A percentile compares a stretch with the other conserved stretches of the same genome.
These are phyloP conservation scores for Ganoderma meredithae DNA, from an alignment of 1,284 basidiomycete genomes.

Conservation along the genomic window DNA sequence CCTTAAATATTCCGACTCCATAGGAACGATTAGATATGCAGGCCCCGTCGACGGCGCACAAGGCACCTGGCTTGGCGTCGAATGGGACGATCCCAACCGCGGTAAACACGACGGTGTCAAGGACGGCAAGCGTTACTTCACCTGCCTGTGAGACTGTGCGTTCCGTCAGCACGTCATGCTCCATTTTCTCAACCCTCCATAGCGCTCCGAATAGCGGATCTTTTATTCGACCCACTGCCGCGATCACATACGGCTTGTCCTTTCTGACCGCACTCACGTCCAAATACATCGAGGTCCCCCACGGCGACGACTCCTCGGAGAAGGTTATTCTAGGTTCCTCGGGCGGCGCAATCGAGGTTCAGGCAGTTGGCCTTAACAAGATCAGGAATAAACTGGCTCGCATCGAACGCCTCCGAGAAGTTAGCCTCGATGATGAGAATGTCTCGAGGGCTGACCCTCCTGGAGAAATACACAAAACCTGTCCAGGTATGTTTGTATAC, in stretches of 20 bases:
- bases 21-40: constrained; percentile 76
- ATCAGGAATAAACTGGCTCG: constrained; percentile 76
- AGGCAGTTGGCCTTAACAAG: constrained; percentile 85
- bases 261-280: constrained; percentile 79
- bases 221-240: constrained; percentile 72
- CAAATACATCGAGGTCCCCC: constrained; percentile 77
- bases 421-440: constrained; percentile 77
- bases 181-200: constrained; percentile 18
- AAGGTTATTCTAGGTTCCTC: constrained; percentile 83
- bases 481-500: constrained; percentile 64
- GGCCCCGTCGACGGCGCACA: constrained; percentile 72
- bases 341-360: constrained; percentile 82
- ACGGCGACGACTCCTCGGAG: constrained; percentile 60
- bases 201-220: constrained; percentile 62
- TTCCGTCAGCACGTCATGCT: constrained; percentile 20
- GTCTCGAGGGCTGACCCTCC: constrained; percentile 64
- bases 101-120: constrained; percentile 91
- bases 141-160: constrained; percentile 65
- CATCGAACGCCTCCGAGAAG: constrained; percentile 74
- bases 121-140: constrained; percentile 83
- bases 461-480: constrained; percentile 64
- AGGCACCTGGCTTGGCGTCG: constrained; percentile 90
- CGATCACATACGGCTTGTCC: constrained; percentile 68
- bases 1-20: constrained; percentile 54
- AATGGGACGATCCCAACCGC: constrained; percentile 89